Evolutionary conservation across 2,329 filamentous ascomycete species (phyloP), one percentile per base, ranked within the genome.

Genomic region (Xylaria arbuscula): DNA sequence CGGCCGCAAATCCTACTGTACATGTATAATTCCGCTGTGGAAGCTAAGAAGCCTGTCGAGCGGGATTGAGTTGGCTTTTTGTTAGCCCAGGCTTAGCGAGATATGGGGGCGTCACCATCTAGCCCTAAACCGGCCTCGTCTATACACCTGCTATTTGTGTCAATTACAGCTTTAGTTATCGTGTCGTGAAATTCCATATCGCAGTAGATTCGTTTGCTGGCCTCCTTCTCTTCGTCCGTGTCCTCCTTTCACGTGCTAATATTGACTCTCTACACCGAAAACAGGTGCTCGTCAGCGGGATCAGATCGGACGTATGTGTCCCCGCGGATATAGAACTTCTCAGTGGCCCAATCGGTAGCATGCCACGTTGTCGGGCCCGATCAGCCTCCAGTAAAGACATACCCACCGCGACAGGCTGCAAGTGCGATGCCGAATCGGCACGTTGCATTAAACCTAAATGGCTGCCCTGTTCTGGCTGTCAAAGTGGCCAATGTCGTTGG

Each of bases 291-390:
- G 15, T 28, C 45, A 13, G 11, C 34, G 48, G 58, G 15, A 58
- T 34, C 36, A 54, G 36, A 36, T 7, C 32, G 36, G 50, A 51
- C 5, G 42, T 34, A 50, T 6, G 15, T 45, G 13, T 45, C 38
- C 24, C 22, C 47, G 24, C 24, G n/a, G 40, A 45, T 5, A 17
- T 3, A 45, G 24, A 50, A 15, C 9, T 47, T 60, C 24, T 13
- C 22, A 22, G 56, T 62, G 56, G 54, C 68, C 65, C 68, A 70
- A 70, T 70, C 68, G 68, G 68, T 54, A 66, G 63, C 62, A 64
- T 58, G 63, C 69, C 69, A 66, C 51, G 24, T 58, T 19, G 28
- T 70, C 68, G 68, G 68, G 66, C 55, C 68, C 66, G 66, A 61
- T 63, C 66, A 50, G 55, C 48, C 61, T 60, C 55, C 59, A 62